Base-by-base conservation (phyloP, 2,329 filamentous ascomycete genomes). In the Amylocarpus encephaloides region DNA sequence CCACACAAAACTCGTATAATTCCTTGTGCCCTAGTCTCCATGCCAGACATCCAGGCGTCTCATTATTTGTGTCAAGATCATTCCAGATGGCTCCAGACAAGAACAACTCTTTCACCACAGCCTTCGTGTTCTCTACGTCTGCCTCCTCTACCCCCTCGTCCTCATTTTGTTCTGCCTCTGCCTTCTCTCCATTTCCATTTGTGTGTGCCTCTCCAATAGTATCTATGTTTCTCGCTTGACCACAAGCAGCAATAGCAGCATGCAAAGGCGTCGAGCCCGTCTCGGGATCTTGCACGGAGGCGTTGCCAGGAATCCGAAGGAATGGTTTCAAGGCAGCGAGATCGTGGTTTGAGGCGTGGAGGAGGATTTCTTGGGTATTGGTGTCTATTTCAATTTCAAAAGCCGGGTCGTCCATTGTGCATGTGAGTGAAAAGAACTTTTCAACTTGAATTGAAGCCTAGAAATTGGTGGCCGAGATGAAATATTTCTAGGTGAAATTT, bases 51-150 rank as follows among this genome's bases (percentile, higher is more conserved):
- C 90, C 93, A 0, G 93, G 90, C 2, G 93, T 97, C 74, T 97
- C 92, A 61, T 89, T 79, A 60, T 88, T 85, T 58, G 75, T 71
- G 67, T 97, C 89, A 49, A 97, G 74, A 66, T 96, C 91, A 71
- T 98, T 98, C 93, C 93, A 98, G 60, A 97, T 96, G 10, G 89
- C 93, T 30, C 93, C 93, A 59, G 86, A 85, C 63, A 91, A 78
- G 53, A 97, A 82, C 6, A 97, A 76, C 63, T 93, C 79, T 59
- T 80, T 78, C 4, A 96, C 73, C 0, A 85, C 84, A 46, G 82
- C 79, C 49, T 78, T 76, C 2, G 83, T 86, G 35, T 79, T 78
- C 42, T 83, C 78, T 30, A 86, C 67, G 36, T 66, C 60, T 54
- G 38, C 61, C 29, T 59, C 41, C 22, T 71, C 29, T 59, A 40